Percentiles rank a stretch among this genome's conserved stretches.
Conservation (phyloP, 805 yeast species). For the Wickerhamomyces strasburgensis region DNA sequence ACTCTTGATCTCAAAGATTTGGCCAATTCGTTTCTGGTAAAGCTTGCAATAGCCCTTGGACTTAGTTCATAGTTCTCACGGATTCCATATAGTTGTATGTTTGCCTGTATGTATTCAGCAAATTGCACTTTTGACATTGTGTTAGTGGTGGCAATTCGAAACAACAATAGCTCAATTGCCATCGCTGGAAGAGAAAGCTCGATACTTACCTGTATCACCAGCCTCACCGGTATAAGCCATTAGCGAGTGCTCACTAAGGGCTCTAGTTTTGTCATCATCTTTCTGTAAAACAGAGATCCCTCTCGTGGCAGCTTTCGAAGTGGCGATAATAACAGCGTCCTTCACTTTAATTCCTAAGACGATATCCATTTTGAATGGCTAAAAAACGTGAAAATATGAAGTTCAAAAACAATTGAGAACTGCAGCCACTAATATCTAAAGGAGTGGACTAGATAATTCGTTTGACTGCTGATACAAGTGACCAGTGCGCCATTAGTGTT, state of each 20-base stretch:
- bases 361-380: conserved; percentile 88
- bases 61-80: conserved; percentile 78
- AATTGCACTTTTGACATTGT: conserved; percentile 54
- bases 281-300: conserved; percentile 80
- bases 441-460: too few relatives aligned
- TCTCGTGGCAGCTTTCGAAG: conserved; percentile 92
- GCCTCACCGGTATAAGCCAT: conserved; percentile 94
- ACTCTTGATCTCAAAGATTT: conserved; percentile 78
- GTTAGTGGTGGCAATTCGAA: conserved; percentile 19
- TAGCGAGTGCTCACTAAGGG: conserved; percentile 67
- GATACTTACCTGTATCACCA: conserved; percentile 69
- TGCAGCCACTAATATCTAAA: too few relatives aligned
- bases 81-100: conserved; percentile 80
- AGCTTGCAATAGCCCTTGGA: conserved; percentile 83
- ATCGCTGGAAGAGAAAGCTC: not conserved
- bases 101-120: conserved; percentile 92
- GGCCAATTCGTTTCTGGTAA: conserved; percentile 84
- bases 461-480: too few relatives aligned
- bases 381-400: too few relatives aligned
- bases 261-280: conserved; percentile 75
- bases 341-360: conserved; percentile 78
- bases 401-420: too few relatives aligned
- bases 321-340: conserved; percentile 81
- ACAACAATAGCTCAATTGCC: too few relatives aligned
- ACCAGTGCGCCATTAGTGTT: too few relatives aligned